Evolutionary conservation across 345 rosid genomes (phyloP).

Genomic region (Corchorus capsularis): DNA sequence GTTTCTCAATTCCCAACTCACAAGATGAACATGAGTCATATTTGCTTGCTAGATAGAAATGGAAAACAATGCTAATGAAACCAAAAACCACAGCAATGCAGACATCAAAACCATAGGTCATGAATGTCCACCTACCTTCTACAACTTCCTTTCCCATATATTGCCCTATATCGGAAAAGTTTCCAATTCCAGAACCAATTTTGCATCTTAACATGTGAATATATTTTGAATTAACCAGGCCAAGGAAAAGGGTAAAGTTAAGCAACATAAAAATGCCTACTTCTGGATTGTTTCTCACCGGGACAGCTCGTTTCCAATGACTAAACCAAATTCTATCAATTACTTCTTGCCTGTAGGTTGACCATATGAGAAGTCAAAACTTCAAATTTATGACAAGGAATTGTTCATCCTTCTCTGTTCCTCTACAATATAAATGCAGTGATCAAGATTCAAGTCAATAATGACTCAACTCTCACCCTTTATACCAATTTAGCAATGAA

Average conservation of each 20-base stretch:
- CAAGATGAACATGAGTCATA: not conserved
- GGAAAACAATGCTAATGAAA: not conserved
- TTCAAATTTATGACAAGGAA: not conserved
- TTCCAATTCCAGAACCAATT: not conserved
- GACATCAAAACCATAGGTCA: not conserved
- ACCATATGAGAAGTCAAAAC: not conserved
- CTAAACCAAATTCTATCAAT: not conserved
- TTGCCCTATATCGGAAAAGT: not conserved
- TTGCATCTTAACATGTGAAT: not conserved
- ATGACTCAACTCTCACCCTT: not conserved
- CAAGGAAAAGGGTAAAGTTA: not conserved
- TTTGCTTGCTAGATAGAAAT: not conserved
- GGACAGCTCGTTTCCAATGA: not conserved
- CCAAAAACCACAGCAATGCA: not conserved
- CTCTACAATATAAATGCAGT: not conserved
- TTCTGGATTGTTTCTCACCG: not conserved
- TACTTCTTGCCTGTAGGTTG: not conserved
- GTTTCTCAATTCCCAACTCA: too few relatives aligned
- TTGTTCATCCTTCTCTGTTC: not conserved
- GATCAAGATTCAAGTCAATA: not conserved
- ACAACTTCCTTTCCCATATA: too few relatives aligned
- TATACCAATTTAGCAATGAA: not conserved
- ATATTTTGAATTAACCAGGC: not conserved
- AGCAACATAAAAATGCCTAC: not conserved
- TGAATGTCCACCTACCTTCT: too few relatives aligned